These are phyloP conservation scores for Amauroascus niger DNA, from an alignment of 2,329 filamentous ascomycete genomes.

Conservation along the genomic window DNA sequence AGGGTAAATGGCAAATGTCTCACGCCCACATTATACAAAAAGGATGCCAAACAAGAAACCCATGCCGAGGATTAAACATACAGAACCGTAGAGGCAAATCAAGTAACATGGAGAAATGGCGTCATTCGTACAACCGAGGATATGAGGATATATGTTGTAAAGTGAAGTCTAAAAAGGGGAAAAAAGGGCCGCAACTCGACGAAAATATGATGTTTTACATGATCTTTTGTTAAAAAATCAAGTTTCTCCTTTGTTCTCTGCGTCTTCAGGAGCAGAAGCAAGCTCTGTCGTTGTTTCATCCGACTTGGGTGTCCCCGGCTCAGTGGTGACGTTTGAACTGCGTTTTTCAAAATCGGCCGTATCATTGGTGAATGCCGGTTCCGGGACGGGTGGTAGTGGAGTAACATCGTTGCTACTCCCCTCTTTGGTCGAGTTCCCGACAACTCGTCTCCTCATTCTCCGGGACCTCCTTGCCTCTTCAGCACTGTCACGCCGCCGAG, in stretches of 20 bases:
- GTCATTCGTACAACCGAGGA: background rate
- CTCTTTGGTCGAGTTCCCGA: conserved; percentile 37
- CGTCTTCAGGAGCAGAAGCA: background rate
- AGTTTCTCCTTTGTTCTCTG: background rate
- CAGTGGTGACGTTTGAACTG: background rate
- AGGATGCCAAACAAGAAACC: background rate
- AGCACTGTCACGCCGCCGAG: conserved; percentile 62
- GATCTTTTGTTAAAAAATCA: background rate
- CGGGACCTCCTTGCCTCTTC: conserved; percentile 65
- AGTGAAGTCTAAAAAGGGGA: background rate
- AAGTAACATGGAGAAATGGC: background rate
- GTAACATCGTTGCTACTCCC: conserved; percentile 15
- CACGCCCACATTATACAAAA: background rate
- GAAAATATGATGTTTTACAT: background rate
- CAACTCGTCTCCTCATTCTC: conserved; percentile 54
- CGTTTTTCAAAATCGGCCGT: background rate
- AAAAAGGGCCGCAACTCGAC: background rate
- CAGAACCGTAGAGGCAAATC: background rate
- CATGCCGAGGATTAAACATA: background rate
- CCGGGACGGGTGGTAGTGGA: background rate
- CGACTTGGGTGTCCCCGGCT: background rate
- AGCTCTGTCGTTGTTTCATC: background rate
- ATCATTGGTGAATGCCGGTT: background rate
- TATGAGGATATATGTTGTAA: background rate
- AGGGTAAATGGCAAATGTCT: background rate